Conservation (phyloP, 768 basidiomycete genomes). For the Hydnomerulius pinastri region DNA sequence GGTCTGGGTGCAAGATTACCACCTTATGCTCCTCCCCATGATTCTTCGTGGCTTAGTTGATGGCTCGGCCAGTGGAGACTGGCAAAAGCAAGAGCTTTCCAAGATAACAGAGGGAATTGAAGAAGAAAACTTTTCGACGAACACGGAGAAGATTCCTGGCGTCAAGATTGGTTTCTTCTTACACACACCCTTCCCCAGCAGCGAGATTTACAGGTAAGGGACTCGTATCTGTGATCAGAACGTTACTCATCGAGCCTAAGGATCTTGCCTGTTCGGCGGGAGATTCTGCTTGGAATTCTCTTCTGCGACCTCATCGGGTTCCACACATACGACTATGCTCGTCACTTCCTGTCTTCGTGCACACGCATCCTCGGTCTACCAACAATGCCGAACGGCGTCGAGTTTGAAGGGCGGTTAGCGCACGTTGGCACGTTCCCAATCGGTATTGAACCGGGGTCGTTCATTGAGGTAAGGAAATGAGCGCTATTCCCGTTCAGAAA, state of each 20-base stretch:
- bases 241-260: slow-evolving; percentile 41
- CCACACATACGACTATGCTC: slow-evolving; percentile 99
- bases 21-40: slow-evolving; percentile 97
- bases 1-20: slow-evolving; percentile 99
- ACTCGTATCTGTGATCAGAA: slow-evolving; percentile 11
- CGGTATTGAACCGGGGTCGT: slow-evolving; percentile 93
- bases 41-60: slow-evolving; percentile 88
- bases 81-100: slow-evolving; percentile 60
- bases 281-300: slow-evolving; percentile 94
- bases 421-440: slow-evolving; percentile 99
- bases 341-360: slow-evolving; percentile 98
- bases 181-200: slow-evolving; percentile 97
- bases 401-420: slow-evolving; percentile 92
- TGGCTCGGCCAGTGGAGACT: slow-evolving; percentile 58
- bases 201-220: slow-evolving; percentile 93
- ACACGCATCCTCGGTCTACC: slow-evolving; percentile 93
- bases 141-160: slow-evolving; percentile 48
- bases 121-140: slow-evolving; percentile 41
- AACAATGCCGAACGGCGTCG: slow-evolving; percentile 98
- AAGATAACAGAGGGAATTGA: slow-evolving; percentile 75
- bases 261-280: slow-evolving; percentile 94
- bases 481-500: slow-evolving; percentile 4
- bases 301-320: slow-evolving; percentile 98
- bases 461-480: slow-evolving; percentile 63
- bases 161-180: slow-evolving; percentile 99